A percentile compares a stretch with the other conserved stretches of the same genome.
Conservation (phyloP, 2,329 filamentous ascomycete genomes). For the Fusarium sp. region DNA sequence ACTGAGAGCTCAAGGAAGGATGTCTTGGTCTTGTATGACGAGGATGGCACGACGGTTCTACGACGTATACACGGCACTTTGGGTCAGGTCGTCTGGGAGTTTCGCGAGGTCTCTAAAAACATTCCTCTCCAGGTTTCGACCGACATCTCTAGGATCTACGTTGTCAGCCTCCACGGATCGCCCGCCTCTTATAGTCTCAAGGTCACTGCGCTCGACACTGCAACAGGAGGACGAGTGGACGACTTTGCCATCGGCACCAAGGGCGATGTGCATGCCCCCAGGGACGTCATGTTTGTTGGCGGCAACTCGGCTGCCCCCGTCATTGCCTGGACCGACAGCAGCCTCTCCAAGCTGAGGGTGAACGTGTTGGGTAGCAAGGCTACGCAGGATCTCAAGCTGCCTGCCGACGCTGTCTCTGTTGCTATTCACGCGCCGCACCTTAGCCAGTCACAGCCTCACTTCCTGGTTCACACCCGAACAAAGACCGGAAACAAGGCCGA, state of each 20-base stretch:
- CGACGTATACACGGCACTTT: constrained; percentile 76
- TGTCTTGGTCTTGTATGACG: constrained; percentile 73
- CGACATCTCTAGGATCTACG: constrained; percentile 75
- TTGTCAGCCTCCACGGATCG: constrained; percentile 77
- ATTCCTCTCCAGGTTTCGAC: constrained; percentile 78
- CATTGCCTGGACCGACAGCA: constrained; percentile 76
- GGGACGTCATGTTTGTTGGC: constrained; percentile 77
- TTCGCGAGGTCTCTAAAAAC: constrained; percentile 73
- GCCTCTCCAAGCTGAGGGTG: constrained; percentile 70
- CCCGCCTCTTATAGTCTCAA: constrained; percentile 78
- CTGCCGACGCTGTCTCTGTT: constrained; percentile 58
- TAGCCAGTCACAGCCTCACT: constrained; percentile 77
- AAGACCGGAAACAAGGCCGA: constrained; percentile 78
- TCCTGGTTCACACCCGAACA: constrained; percentile 83
- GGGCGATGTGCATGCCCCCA: constrained; percentile 70
- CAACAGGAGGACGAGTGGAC: constrained; percentile 75
- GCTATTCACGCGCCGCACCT: constrained; percentile 79
- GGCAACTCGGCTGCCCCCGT: constrained; percentile 79
- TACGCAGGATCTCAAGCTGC: constrained; percentile 63
- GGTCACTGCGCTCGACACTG: constrained; percentile 75
- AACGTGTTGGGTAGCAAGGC: constrained; percentile 73
- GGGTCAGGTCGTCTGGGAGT: constrained; percentile 82
- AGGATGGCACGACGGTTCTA: constrained; percentile 65
- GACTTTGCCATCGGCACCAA: constrained; percentile 79
- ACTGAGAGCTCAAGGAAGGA: constrained; percentile 73